Percentiles rank a stretch among this genome's conserved stretches.
Conservation (phyloP, 2,329 filamentous ascomycete genomes). For the Arthroderma sp. region DNA sequence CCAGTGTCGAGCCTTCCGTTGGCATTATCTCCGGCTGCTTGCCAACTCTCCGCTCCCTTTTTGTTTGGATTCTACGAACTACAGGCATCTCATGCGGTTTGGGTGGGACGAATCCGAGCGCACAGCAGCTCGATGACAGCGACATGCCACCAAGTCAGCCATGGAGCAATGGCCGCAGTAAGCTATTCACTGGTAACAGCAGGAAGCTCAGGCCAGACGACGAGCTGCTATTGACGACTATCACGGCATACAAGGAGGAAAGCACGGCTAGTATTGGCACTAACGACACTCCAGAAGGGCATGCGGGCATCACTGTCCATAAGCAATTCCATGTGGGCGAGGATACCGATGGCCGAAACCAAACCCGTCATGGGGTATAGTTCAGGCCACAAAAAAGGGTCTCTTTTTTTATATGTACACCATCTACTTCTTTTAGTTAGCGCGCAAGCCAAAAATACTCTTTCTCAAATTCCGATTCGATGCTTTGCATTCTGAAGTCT, state of each 20-base stretch:
- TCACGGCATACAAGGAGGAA: not conserved
- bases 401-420: too few relatives aligned
- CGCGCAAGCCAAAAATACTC: too few relatives aligned
- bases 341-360: not conserved
- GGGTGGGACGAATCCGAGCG: not conserved
- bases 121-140: not conserved
- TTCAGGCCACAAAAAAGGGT: too few relatives aligned
- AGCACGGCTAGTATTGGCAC: not conserved
- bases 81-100: not conserved
- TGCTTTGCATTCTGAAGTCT: too few relatives aligned
- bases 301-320: not conserved
- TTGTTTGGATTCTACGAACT: conserved; percentile 4
- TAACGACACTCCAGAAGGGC: not conserved
- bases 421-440: too few relatives aligned
- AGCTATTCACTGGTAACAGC: not conserved
- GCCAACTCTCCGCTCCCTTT: conserved; percentile 20
- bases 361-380: too few relatives aligned
- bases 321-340: not conserved
- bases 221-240: not conserved
- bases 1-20: conserved; percentile 21
- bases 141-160: not conserved
- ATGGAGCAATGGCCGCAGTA: not conserved
- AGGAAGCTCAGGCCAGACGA: not conserved
- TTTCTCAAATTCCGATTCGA: too few relatives aligned
- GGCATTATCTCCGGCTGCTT: conserved; percentile 25